phyloP scores from a whole-genome alignment of 2,329 filamentous ascomycete species.

The Aspergillus tanneri region DNA sequence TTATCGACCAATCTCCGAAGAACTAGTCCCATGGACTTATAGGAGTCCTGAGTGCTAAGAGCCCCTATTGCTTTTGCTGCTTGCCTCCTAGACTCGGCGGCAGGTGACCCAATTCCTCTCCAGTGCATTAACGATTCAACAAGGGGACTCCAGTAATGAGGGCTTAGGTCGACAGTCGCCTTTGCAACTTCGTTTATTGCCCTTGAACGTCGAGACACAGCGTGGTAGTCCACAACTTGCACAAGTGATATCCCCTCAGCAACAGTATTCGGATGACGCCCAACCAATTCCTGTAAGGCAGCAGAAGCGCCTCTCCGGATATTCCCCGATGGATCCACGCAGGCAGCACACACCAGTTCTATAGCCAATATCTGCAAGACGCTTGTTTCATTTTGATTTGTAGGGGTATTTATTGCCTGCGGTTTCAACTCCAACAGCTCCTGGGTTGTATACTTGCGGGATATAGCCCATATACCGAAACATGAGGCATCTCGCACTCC shows the following conservation, averaged over 20 bases:
- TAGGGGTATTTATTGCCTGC: constrained; percentile 30
- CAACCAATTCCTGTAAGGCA: constrained; percentile 89
- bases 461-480: constrained; percentile 92
- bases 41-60: constrained; percentile 36
- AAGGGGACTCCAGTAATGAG: constrained; percentile 65
- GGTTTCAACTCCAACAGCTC: constrained; percentile 67
- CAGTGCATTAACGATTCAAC: constrained; percentile 72
- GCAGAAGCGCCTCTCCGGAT: constrained; percentile 90
- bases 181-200: constrained; percentile 76
- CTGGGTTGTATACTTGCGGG: constrained; percentile 76
- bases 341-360: constrained; percentile 77
- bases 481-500: constrained; percentile 94
- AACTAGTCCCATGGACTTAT: constrained; percentile 31
- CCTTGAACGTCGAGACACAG: constrained; percentile 80
- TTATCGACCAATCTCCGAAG: constrained; percentile 35
- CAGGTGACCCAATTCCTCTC: constrained; percentile 82
- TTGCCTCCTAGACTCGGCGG: constrained; percentile 69
- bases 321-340: constrained; percentile 86
- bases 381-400: constrained; percentile 28
- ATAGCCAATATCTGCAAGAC: constrained; percentile 76
- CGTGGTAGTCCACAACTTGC: constrained; percentile 88
- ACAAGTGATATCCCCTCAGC: constrained; percentile 79
- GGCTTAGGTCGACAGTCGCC: constrained; percentile 64
- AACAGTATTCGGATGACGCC: constrained; percentile 84
- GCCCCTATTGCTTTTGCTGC: constrained; percentile 68